Evolutionary conservation across 1,284 basidiomycete genomes (phyloP), one percentile per base, ranked within the genome.

Genomic region (Pascua guehoae): DNA sequence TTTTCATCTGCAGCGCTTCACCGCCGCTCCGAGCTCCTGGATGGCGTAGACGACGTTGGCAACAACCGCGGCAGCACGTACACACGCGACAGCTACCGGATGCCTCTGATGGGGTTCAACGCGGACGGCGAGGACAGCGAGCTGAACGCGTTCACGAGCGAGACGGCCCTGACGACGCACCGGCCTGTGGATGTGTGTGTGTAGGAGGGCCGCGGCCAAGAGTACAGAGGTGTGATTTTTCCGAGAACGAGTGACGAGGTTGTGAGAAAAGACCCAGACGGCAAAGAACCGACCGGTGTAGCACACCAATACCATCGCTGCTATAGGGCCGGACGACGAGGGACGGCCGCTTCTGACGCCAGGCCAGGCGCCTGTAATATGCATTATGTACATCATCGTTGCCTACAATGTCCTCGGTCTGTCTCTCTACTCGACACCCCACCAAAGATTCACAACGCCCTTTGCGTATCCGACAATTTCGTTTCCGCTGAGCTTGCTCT

Each of bases 401-500:
- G n/a, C 8, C 38, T 32, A 32, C 24, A 32, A 32, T 32, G 24
- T 32, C 24, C 8, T 32, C 40, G 11, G 4, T 12, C 39, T 16
- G 5, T 24, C 16, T 12, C 12, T 38, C 41, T 56, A 53, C 54
- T 53, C 40, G 40, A 91, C 84, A 43, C 83, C 79, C 48, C 81
- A 83, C 77, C 92, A 93, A 42, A 94, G 75, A 44, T 81, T 78
- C 83, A 86, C 91, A 3, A 95, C 88, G 4, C 91, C 91, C 75
- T 88, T 89, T 8, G 84, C 86, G 69, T 94, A 95, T n/a, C 84
- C 85, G 5, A 94, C 88, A 64, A 95, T 83, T 79, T 95, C 91
- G 70, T 88, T 86, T 38, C 89, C 88, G 17, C 88, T 88, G 41
- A 95, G 80, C 77, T 95, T 95, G 73, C 88, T 91, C 77, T 94